A percentile compares a stretch with the other conserved stretches of the same genome.
phyloP scores from a whole-genome alignment of 768 basidiomycete species.

The Boletellus emodensis region DNA sequence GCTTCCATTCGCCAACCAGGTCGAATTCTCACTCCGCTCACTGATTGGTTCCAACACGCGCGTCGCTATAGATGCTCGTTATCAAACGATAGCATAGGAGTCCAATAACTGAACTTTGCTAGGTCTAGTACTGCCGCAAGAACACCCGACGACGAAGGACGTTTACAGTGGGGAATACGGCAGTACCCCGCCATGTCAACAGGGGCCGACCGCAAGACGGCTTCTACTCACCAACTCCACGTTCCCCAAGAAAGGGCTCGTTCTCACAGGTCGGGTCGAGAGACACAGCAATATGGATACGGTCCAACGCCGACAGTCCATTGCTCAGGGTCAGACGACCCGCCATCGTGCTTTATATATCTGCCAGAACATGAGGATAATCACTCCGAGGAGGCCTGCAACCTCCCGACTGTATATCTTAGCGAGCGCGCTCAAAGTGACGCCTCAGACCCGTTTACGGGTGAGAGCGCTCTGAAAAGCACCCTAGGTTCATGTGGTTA shows the following conservation, averaged over 20 bases:
- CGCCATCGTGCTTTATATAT: neutral
- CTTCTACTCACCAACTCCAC: neutral
- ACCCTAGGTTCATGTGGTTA: neutral
- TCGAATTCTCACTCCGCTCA: conserved; percentile 22
- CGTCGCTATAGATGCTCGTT: too few species aligned
- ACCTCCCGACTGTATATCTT: neutral
- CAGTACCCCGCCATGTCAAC: neutral
- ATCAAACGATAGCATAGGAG: neutral
- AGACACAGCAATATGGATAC: conserved; percentile 5
- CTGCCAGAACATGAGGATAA: conserved; percentile 2
- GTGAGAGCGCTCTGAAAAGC: neutral
- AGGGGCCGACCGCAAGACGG: conserved; percentile 1
- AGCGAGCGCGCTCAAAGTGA: neutral
- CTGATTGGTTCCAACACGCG: neutral
- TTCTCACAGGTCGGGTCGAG: conserved; percentile 6
- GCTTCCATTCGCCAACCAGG: conserved; percentile 3
- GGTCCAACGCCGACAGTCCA: neutral
- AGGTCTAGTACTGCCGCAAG: neutral
- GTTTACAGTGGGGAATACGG: neutral
- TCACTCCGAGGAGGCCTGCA: neutral
- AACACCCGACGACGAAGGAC: neutral
- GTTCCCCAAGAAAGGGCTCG: neutral
- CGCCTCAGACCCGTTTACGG: neutral
- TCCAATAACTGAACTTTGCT: conserved; percentile 7
- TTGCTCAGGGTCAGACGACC: conserved; percentile 2